phyloP scores from a whole-genome alignment of 108 stramenopile species.

The Chaetoceros muelleri region DNA sequence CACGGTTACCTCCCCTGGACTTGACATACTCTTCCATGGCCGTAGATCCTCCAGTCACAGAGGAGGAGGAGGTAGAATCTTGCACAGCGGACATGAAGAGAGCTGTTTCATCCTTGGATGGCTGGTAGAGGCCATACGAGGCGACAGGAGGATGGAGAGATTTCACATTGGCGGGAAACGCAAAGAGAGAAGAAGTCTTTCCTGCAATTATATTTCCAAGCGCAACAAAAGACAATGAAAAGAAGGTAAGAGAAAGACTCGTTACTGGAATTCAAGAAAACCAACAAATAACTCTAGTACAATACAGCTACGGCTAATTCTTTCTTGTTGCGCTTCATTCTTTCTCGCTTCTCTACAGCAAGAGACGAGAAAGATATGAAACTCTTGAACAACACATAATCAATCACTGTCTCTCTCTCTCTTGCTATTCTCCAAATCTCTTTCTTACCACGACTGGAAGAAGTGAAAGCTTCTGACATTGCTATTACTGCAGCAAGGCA shows the following conservation, averaged over 20 bases:
- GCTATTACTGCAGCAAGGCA: slow-evolving; percentile 10
- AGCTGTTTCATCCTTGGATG: background rate
- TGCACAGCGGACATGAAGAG: slow-evolving; percentile 11
- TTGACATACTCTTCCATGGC: slow-evolving; percentile 84
- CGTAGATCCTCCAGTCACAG: slow-evolving; percentile 9
- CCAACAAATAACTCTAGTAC: background rate
- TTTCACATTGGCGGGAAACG: background rate
- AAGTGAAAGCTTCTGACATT: slow-evolving; percentile 1
- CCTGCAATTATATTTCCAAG: too few relatives aligned
- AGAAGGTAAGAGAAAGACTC: too few relatives aligned
- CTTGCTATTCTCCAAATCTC: too few relatives aligned
- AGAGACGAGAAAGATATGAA: background rate
- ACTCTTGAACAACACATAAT: slow-evolving; percentile 1
- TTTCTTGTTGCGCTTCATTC: background rate
- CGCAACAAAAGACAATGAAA: too few relatives aligned
- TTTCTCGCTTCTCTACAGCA: background rate
- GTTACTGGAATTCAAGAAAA: background rate
- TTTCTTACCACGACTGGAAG: too few relatives aligned
- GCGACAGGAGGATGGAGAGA: background rate
- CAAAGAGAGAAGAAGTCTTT: background rate
- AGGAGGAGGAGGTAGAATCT: slow-evolving; percentile 15
- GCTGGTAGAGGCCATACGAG: background rate
- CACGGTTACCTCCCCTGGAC: slow-evolving; percentile 71
- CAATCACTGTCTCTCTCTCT: too few relatives aligned
- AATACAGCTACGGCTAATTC: background rate